These are phyloP conservation scores for Phytopythium oedochilum DNA, from an alignment of 352 stramenopile species.

Conservation along the genomic window DNA sequence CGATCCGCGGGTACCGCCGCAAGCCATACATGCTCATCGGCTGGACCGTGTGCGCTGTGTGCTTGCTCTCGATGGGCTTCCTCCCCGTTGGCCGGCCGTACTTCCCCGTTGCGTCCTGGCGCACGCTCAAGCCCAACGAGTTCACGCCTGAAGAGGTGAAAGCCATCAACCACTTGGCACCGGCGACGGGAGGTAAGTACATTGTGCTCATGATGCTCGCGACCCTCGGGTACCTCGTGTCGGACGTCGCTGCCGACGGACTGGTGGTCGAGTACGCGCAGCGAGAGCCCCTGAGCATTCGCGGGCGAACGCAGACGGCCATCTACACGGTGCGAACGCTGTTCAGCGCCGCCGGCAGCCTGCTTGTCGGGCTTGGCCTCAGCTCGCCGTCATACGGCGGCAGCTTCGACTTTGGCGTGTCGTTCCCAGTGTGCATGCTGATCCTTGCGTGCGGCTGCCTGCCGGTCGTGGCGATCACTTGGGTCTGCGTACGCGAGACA, in stretches of 20 bases:
- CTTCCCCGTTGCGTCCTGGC: conserved; percentile 25
- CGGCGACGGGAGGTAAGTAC: conserved; percentile 32
- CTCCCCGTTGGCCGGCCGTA: conserved; percentile 28
- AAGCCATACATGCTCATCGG: conserved; percentile 52
- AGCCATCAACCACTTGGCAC: conserved; percentile 33
- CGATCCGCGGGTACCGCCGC: conserved; percentile 42
- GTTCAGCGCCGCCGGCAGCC: conserved; percentile 35
- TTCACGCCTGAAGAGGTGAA: conserved; percentile 24
- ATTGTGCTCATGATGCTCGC: conserved; percentile 49
- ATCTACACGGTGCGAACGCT: conserved; percentile 41
- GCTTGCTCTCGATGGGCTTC: conserved; percentile 30
- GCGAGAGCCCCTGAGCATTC: conserved; percentile 39
- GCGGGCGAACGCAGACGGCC: conserved; percentile 46
- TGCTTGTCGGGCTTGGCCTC: conserved; percentile 34
- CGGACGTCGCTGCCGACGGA: conserved; percentile 46
- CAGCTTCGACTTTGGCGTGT: conserved; percentile 37
- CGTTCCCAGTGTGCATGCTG: conserved; percentile 31
- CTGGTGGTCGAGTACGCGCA: conserved; percentile 56
- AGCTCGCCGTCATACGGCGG: conserved; percentile 37
- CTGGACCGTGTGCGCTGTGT: conserved; percentile 33
- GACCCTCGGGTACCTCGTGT: conserved; percentile 45
- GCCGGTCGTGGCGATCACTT: conserved; percentile 42
- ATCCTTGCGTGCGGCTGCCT: conserved; percentile 29
- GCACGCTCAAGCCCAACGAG: conserved; percentile 24
- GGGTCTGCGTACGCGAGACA: conserved; percentile 42